These are phyloP conservation scores for Metschnikowia baotianmanensis DNA, from an alignment of 805 yeast genomes.

Conservation along the genomic window DNA sequence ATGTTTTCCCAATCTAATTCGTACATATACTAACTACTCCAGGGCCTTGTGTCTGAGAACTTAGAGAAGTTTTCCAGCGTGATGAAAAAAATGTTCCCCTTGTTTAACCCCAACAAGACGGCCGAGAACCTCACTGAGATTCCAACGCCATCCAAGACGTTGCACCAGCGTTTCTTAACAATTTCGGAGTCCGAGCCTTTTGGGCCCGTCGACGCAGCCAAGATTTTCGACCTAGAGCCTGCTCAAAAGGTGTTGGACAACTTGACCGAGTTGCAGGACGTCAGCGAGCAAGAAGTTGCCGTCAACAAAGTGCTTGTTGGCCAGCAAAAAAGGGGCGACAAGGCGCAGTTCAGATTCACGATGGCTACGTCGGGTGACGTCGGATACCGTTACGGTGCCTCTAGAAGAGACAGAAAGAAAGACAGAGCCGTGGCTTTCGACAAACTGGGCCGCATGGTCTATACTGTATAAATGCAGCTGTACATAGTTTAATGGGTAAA, in stretches of 20 bases:
- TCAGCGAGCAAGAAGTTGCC: constrained; percentile 34
- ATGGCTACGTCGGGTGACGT: constrained; percentile 78
- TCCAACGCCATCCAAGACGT: constrained; percentile 82
- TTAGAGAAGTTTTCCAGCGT: constrained; percentile 55
- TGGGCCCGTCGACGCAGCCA: constrained; percentile 94
- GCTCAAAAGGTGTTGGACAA: constrained; percentile 75
- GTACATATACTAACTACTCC: constrained; percentile 33
- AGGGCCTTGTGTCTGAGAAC: constrained; percentile 54
- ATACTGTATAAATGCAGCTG: constrained; percentile 19
- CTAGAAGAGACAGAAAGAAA: constrained; percentile 83
- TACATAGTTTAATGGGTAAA: constrained; percentile 8
- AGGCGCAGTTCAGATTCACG: constrained; percentile 68
- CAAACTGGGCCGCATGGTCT: constrained; percentile 59
- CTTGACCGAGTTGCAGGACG: constrained; percentile 60
- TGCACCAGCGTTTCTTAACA: constrained; percentile 78
- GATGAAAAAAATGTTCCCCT: constrained; percentile 81
- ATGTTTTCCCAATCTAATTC: background rate
- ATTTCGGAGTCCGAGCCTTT: constrained; percentile 94
- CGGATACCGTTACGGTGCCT: constrained; percentile 90
- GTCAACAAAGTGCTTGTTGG: constrained; percentile 46
- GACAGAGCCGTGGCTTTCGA: constrained; percentile 74
- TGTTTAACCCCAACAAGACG: constrained; percentile 42
- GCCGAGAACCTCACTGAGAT: constrained; percentile 89
- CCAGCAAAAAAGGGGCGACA: constrained; percentile 64
- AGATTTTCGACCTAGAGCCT: constrained; percentile 78